Evolutionary conservation across 495 filamentous ascomycete genomes (phyloP), one percentile per base, ranked within the genome.

Genomic region (Tuber umbilicatum): DNA sequence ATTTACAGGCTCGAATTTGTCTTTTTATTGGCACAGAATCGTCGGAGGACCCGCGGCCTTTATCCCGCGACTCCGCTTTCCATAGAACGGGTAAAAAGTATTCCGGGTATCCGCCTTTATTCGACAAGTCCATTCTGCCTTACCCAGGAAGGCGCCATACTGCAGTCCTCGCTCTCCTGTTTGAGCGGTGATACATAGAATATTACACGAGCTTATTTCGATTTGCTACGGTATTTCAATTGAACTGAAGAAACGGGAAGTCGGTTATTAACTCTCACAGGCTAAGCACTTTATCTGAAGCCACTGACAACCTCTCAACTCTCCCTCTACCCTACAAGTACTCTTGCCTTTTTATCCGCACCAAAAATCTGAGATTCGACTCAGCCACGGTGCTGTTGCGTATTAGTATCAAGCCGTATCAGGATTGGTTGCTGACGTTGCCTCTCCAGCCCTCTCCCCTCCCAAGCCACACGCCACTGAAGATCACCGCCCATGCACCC

Each of bases 391-490:
- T 64, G n/a, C 27, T 64, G 3, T 27, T 35, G 17, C 55, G 14
- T 31, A 35, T 64, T 27, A 2, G 14, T 31, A 35, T 64, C 55
- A 2, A 19, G 2, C 42, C 14, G 42, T 19, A 16, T 45, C 16
- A 35, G 55, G 72, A 77, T 69, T 64, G 38, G 35, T 35, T n/a
- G 31, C 71, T 78, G 70, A 70, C 70, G 67, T 40, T 73, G 23
- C 21, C 21, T 7, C 69, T 69, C 73, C 41, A 55, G 41, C 71
- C 74, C 75, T 70, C 68, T 31, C 9, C 67, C 67, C 75, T 73
- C 72, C n/a, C 5, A 0, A 74, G 60, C 75, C 72, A 76, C 72
- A 68, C 75, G 68, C 73, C 35, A 23, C 67, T 9, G n/a, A n/a
- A 60, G 19, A 50, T 50, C 45, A 23, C 23, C 23, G 2, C 4